These are phyloP conservation scores for Aureobasidium musti DNA, from an alignment of 2,329 filamentous ascomycete genomes.

Conservation along the genomic window DNA sequence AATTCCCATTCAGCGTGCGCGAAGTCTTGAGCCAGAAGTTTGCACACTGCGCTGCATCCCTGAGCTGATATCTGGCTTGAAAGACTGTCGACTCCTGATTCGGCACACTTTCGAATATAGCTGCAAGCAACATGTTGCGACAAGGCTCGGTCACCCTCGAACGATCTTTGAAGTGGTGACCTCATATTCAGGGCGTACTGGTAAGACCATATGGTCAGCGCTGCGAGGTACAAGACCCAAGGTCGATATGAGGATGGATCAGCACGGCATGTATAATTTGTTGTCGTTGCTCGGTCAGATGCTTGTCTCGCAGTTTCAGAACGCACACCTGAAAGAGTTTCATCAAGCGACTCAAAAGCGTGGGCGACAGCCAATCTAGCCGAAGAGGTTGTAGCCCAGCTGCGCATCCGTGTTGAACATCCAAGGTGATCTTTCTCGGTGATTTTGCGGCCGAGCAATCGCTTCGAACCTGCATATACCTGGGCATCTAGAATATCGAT, in stretches of 20 bases:
- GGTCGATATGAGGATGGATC: constrained; percentile 85
- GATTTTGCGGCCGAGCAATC: constrained; percentile 80
- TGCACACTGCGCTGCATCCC: constrained; percentile 73
- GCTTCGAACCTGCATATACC: constrained; percentile 83
- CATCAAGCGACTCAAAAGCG: constrained; percentile 79
- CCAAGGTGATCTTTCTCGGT: constrained; percentile 76
- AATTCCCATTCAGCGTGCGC: constrained; percentile 83
- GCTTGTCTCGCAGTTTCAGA: constrained; percentile 22
- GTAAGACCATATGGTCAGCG: constrained; percentile 89
- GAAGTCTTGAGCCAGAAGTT: constrained; percentile 79
- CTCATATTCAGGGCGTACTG: constrained; percentile 63
- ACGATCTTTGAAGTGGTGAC: neutral
- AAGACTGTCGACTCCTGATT: neutral
- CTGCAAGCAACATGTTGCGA: neutral
- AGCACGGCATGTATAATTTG: constrained; percentile 74
- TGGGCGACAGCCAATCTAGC: constrained; percentile 89
- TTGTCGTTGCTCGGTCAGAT: constrained; percentile 40
- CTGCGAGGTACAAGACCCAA: constrained; percentile 91
- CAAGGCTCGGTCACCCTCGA: neutral
- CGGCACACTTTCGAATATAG: constrained; percentile 6
- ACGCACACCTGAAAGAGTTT: constrained; percentile 65
- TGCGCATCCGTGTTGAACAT: constrained; percentile 78
- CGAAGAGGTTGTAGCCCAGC: constrained; percentile 82
- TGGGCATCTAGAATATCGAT: constrained; percentile 94
- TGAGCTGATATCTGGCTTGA: constrained; percentile 42